phyloP scores from a whole-genome alignment of 495 filamentous ascomycete genomes.

The Pyronema domesticum region DNA sequence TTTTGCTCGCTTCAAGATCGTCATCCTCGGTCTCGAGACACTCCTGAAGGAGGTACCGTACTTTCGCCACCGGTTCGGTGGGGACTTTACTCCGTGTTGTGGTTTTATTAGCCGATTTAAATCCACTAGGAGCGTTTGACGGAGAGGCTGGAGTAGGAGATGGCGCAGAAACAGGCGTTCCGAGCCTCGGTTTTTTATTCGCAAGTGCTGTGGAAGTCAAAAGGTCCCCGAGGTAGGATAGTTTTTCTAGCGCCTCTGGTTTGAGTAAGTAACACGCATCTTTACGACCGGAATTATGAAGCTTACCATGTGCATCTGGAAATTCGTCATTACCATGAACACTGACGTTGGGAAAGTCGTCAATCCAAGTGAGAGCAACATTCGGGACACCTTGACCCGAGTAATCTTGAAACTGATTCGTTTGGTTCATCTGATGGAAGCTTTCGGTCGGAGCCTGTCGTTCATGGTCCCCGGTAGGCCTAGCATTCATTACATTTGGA shows the following conservation, averaged over 20 bases:
- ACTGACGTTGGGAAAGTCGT: not conserved
- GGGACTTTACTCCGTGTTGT: constrained; percentile 10
- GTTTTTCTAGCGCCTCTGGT: not conserved
- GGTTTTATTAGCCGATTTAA: not conserved
- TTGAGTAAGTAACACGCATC: not conserved
- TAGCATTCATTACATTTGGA: not conserved
- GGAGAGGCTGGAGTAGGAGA: not conserved
- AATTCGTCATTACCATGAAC: constrained; percentile 1
- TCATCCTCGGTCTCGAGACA: constrained; percentile 19
- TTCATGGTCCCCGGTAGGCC: not conserved
- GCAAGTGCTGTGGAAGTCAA: not conserved
- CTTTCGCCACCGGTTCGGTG: constrained; percentile 16
- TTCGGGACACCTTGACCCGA: not conserved
- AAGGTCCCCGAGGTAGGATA: not conserved
- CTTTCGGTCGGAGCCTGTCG: not conserved
- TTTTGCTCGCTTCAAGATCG: constrained; percentile 20
- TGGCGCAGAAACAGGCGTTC: not conserved
- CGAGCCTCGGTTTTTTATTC: constrained; percentile 2
- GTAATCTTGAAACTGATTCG: not conserved
- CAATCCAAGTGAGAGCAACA: not conserved
- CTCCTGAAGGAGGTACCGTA: constrained; percentile 17
- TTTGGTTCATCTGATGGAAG: not conserved
- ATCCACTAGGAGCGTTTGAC: not conserved
- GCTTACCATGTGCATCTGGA: not conserved
- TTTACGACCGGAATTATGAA: not conserved